Evolutionary conservation across 441 rosid species (phyloP).

Genomic region (Breynia disticha): DNA sequence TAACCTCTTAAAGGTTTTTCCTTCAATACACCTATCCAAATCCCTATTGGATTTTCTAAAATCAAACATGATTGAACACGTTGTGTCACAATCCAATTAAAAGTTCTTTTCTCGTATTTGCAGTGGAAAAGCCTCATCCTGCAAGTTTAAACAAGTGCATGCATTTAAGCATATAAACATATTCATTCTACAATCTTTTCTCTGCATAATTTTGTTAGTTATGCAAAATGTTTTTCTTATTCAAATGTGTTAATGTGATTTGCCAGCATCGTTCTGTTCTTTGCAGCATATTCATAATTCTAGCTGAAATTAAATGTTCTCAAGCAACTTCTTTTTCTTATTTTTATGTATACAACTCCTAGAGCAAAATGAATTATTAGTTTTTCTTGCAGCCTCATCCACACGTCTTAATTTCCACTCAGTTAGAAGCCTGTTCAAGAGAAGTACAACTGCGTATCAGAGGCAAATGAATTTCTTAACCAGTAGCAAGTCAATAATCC

Average conservation of each 20-base stretch:
- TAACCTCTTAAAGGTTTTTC: not conserved
- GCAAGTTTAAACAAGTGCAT: no score
- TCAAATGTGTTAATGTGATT: not conserved
- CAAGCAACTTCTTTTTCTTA: not conserved
- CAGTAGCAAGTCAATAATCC: slow-evolving; percentile 7
- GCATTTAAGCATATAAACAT: no score
- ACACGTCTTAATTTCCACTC: slow-evolving; percentile 23
- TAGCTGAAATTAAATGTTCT: not conserved
- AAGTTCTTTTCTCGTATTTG: no score
- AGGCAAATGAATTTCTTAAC: slow-evolving; percentile 32
- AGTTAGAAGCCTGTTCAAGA: slow-evolving; percentile 24
- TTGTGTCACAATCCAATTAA: no score
- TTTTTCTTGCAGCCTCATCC: slow-evolving; percentile 18
- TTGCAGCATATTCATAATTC: slow-evolving; percentile 1
- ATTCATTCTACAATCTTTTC: no score
- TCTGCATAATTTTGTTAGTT: no score
- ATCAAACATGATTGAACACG: no score
- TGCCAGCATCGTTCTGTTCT: not conserved
- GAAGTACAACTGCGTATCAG: slow-evolving; percentile 25
- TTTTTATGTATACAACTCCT: not conserved
- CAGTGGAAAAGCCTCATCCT: no score
- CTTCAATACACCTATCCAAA: no score
- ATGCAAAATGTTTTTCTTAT: not conserved
- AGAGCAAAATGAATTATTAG: slow-evolving; percentile 6
- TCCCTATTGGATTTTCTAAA: slow-evolving; percentile 11